A percentile compares a stretch with the other conserved stretches of the same genome.
Conservation (phyloP, 1,284 basidiomycete species). For the Phlebopus sp. region DNA sequence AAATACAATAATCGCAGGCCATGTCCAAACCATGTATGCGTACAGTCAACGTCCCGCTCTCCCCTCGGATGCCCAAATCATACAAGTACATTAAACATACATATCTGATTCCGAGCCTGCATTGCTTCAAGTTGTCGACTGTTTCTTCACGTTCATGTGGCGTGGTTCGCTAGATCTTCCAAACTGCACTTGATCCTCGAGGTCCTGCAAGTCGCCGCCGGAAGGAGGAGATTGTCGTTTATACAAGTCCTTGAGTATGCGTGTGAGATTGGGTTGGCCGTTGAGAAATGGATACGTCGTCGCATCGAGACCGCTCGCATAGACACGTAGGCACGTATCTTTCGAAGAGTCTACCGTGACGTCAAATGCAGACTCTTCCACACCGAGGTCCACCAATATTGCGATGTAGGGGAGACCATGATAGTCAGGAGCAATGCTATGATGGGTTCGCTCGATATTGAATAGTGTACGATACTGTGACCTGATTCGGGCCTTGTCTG, state of each 20-base stretch:
- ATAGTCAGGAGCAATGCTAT: not conserved
- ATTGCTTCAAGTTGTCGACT: no score
- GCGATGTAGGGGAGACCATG: not conserved
- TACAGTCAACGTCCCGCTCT: no score
- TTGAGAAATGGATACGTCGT: constrained; percentile 1
- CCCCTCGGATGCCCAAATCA: no score
- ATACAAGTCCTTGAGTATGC: not conserved
- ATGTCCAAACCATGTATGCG: no score
- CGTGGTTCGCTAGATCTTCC: not conserved
- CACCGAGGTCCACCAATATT: constrained; percentile 2
- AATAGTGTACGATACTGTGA: no score
- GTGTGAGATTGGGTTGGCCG: not conserved
- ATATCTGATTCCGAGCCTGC: no score
- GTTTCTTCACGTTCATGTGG: not conserved
- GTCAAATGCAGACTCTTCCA: not conserved
- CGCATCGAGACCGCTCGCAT: not conserved
- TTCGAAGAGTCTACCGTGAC: not conserved
- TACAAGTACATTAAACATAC: no score
- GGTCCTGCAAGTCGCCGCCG: no score
- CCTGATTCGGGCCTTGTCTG: not conserved
- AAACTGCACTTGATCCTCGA: not conserved
- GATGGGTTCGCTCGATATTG: not conserved
- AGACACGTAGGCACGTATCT: constrained; percentile 2
- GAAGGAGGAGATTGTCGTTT: not conserved
- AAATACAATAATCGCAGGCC: no score